Percentiles rank a stretch among this genome's conserved stretches.
Evolutionary conservation across 1,284 basidiomycete species (phyloP).

Genomic region (Papiliotrema nemorosa): DNA sequence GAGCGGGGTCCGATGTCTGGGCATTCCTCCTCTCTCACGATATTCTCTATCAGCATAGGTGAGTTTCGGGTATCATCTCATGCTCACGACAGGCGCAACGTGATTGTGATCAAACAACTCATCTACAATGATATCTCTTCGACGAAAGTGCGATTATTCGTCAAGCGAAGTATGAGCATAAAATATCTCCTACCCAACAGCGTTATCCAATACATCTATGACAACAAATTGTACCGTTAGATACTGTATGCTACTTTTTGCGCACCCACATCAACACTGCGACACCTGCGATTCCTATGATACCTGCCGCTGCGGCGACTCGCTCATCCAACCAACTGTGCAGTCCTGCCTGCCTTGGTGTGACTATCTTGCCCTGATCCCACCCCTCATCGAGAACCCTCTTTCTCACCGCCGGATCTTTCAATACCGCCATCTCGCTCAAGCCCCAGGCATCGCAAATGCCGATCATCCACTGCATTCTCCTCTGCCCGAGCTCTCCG

Average conservation of each 20-base stretch:
- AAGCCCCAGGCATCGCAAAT: constrained; percentile 72
- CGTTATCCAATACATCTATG: constrained; percentile 93
- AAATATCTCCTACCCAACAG: constrained; percentile 85
- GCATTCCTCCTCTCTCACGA: constrained; percentile 57
- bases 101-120: constrained; percentile 89
- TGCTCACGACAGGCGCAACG: constrained; percentile 60
- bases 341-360: constrained; percentile 30
- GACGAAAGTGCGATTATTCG: constrained; percentile 86
- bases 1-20: constrained; percentile 86
- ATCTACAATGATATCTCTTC: constrained; percentile 99
- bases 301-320: too few relatives aligned
- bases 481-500: constrained; percentile 46
- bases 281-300: too few relatives aligned
- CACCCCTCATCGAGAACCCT: constrained; percentile 45
- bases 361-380: constrained; percentile 42
- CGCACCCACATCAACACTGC: too few relatives aligned
- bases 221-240: constrained; percentile 41
- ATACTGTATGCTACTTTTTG: too few relatives aligned
- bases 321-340: background rate
- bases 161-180: constrained; percentile 88
- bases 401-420: constrained; percentile 36
- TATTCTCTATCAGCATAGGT: constrained; percentile 54
- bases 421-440: constrained; percentile 42
- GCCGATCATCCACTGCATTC: constrained; percentile 95
- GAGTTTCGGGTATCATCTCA: constrained; percentile 10